These are phyloP conservation scores for Phaeotremella skinneri DNA, from an alignment of 768 basidiomycete species.

Conservation along the genomic window DNA sequence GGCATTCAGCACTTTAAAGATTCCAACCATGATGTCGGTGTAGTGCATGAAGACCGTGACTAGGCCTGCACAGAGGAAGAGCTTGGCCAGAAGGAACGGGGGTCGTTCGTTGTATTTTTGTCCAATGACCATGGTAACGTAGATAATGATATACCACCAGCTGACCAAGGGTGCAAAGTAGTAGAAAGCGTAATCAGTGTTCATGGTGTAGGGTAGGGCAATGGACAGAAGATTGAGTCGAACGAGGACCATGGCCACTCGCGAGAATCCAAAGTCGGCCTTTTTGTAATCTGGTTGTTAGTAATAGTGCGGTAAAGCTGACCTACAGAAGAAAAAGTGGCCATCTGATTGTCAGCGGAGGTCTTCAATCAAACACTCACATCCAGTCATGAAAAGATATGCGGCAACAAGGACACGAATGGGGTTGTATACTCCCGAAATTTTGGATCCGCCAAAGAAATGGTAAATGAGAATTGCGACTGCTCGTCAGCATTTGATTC, in stretches of 20 bases:
- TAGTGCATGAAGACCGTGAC: constrained; percentile 68
- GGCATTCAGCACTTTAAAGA: constrained; percentile 65
- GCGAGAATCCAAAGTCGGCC: constrained; percentile 75
- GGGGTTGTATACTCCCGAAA: constrained; percentile 90
- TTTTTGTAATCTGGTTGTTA: constrained; percentile 66
- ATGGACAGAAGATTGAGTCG: constrained; percentile 81
- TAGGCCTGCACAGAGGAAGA: constrained; percentile 63
- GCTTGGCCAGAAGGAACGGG: constrained; percentile 67
- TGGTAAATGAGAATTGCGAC: constrained; percentile 91
- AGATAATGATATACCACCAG: constrained; percentile 79
- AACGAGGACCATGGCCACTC: constrained; percentile 73
- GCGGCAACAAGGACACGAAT: constrained; percentile 83
- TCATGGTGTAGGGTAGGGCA: constrained; percentile 80
- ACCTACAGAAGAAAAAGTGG: constrained; percentile 69
- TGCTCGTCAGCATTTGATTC: constrained; percentile 46
- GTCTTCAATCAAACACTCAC: constrained; percentile 55
- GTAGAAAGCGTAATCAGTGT: constrained; percentile 85
- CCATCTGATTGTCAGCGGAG: constrained; percentile 36
- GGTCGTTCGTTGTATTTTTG: constrained; percentile 70
- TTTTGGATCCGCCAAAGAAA: constrained; percentile 81
- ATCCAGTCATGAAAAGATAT: constrained; percentile 91
- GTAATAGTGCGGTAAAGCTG: background rate
- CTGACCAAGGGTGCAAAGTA: constrained; percentile 89
- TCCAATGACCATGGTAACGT: constrained; percentile 70
- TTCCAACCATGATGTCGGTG: constrained; percentile 61